Evolutionary conservation across 768 basidiomycete species (phyloP), one percentile per base, ranked within the genome.

Genomic region (Podaxis carcinomalis): DNA sequence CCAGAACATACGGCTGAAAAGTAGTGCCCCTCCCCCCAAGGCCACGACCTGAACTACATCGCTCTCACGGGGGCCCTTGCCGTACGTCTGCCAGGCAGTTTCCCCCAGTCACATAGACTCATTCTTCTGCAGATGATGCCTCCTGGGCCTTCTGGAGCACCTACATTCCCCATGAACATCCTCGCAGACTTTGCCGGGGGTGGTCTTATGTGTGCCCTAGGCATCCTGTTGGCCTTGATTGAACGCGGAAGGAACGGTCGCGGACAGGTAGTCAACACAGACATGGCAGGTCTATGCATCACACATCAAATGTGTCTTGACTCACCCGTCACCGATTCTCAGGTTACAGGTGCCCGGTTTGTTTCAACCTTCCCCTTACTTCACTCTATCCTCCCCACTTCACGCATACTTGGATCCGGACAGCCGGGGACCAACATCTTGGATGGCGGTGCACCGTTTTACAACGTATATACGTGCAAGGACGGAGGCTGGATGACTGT

Each of bases 161-260:
- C 92, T 0, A 73, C 72, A 37, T 89, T 88, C 60, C 92, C 92
- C 6, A 70, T 89, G 44, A 93, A 94, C 66, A 68, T 93, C 13
- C 77, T 93, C 4, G 90, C 86, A 10, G 92, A 93, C 68, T 93
- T 93, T 71, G 92, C 88, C 0, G 92, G 90, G 2, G 92, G 92
- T 4, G 90, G 91, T 5, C 70, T 91, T 28, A 80, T 84, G 63
- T 91, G 88, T 63, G 89, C 81, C 0, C 70, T 84, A 25, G 90
- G 91, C 4, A 85, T 93, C 55, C 78, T 94, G 10, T 77, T 92
- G 5, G 92, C 92, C 0, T 75, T 94, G 11, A 68, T 91, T 35
- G 88, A 91, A 64, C 82, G 90, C 50, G 75, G 73, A 27, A 80
- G 72, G 62, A 90, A 80, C 65, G 87, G 87, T 3, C 79, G 75